phyloP scores from a whole-genome alignment of 1,139 yeast species.

The Yamadazyma diddensiae region DNA sequence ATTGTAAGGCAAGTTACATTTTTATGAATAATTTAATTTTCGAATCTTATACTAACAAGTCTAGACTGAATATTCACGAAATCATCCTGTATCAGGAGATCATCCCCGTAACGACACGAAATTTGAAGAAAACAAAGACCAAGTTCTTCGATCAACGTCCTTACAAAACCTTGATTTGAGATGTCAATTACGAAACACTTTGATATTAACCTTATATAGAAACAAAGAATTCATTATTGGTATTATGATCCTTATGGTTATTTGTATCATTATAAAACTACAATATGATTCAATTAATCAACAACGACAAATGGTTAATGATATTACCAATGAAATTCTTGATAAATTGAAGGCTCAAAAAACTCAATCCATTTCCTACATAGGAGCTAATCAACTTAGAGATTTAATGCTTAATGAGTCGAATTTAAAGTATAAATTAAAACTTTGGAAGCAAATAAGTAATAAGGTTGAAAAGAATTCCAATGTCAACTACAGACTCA shows the following conservation, averaged over 20 bases:
- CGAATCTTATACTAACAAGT: constrained; percentile 8
- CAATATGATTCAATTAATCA: constrained; percentile 31
- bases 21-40: constrained; percentile 1
- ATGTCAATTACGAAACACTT: constrained; percentile 58
- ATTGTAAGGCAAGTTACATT: constrained; percentile 69
- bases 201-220: constrained; percentile 46
- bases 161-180: constrained; percentile 58
- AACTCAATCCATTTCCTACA: constrained; percentile 32
- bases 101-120: constrained; percentile 23
- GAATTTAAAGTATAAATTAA: constrained; percentile 40
- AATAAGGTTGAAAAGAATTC: constrained; percentile 62
- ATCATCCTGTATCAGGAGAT: constrained; percentile 22
- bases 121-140: constrained; percentile 31
- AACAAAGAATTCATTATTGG: constrained; percentile 38
- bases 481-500: constrained; percentile 55
- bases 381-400: constrained; percentile 75
- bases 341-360: constrained; percentile 44
- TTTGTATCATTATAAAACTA: constrained; percentile 25
- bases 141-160: constrained; percentile 72
- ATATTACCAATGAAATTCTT: constrained; percentile 43
- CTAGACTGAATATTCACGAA: constrained; percentile 31
- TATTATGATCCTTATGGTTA: constrained; percentile 17
- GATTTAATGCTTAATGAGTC: constrained; percentile 60
- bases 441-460: constrained; percentile 65
- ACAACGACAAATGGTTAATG: constrained; percentile 30